These are phyloP conservation scores for Aureobasidium sp. DNA, from an alignment of 2,329 filamentous ascomycete species.

Conservation along the genomic window DNA sequence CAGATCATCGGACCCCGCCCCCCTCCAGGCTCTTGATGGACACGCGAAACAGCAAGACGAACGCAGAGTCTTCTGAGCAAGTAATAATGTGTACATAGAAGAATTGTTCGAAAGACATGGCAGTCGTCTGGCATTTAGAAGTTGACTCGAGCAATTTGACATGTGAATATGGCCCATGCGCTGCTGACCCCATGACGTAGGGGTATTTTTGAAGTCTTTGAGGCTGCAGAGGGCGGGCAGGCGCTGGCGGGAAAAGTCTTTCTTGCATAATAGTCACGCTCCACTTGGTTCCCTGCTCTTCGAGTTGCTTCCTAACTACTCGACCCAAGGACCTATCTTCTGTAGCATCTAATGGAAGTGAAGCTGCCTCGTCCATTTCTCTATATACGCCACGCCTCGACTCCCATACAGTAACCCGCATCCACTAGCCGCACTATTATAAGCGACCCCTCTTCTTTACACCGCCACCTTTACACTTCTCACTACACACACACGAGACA, in stretches of 20 bases:
- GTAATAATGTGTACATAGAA: constrained; percentile 3
- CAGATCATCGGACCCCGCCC: constrained; percentile 75
- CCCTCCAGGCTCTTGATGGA: constrained; percentile 24
- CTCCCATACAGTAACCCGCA: constrained; percentile 2
- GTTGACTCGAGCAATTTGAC: not conserved
- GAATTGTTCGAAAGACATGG: not conserved
- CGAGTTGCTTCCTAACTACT: too few species aligned
- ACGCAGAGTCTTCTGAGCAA: not conserved
- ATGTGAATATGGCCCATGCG: not conserved
- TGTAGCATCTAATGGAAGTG: constrained; percentile 11
- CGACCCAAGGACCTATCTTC: not conserved
- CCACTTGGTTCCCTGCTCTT: not conserved
- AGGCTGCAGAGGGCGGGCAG: not conserved
- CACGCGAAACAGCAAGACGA: not conserved
- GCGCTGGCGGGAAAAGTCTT: constrained; percentile 4
- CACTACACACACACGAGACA: not conserved
- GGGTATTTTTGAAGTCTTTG: not conserved
- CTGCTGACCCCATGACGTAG: not conserved
- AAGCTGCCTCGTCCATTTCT: constrained; percentile 1
- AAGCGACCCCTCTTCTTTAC: not conserved
- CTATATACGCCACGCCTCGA: not conserved
- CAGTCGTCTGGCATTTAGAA: not conserved
- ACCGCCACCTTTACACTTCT: not conserved
- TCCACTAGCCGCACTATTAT: not conserved
- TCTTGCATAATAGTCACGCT: not conserved